A percentile compares a stretch with the other conserved stretches of the same genome.
Conservation (phyloP, 495 filamentous ascomycete species). For the Hapsidospora chrysogenum region DNA sequence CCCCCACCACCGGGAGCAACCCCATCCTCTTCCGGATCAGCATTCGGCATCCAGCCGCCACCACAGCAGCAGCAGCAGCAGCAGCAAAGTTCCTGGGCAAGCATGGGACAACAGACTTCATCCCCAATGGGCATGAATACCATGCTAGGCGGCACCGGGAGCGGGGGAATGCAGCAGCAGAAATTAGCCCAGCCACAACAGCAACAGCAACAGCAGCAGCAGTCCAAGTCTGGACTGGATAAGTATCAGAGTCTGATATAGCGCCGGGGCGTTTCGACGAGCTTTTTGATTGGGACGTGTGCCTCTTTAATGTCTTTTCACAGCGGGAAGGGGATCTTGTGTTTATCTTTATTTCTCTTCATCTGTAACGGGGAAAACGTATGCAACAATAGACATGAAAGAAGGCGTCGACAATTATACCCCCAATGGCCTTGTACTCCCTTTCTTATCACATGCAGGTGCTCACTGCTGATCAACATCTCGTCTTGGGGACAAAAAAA, state of each 20-base stretch:
- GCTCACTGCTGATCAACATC: too few species aligned
- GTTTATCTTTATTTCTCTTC: too few species aligned
- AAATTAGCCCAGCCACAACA: slow-evolving; percentile 14
- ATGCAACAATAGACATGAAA: too few species aligned
- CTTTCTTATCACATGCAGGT: too few species aligned
- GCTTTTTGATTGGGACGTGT: too few species aligned
- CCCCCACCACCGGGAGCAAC: slow-evolving; percentile 22
- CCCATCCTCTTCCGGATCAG: slow-evolving; percentile 6
- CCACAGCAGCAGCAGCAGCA: slow-evolving; percentile 9
- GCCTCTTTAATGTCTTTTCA: too few species aligned
- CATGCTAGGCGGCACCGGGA: slow-evolving; percentile 7
- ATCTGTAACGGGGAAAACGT: too few species aligned
- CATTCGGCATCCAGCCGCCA: slow-evolving; percentile 25
- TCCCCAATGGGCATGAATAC: slow-evolving; percentile 8
- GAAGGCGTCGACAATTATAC: too few species aligned
- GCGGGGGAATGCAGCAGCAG: slow-evolving; percentile 9
- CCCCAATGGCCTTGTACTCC: too few species aligned
- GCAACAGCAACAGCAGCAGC: slow-evolving; percentile 18
- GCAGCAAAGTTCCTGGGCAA: not conserved
- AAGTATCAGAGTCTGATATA: slow-evolving; percentile 69
- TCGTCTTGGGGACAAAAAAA: too few species aligned
- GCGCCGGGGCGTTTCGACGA: too few species aligned
- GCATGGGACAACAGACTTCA: slow-evolving; percentile 4
- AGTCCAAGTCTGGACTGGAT: slow-evolving; percentile 47
- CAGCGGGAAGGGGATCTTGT: too few species aligned